These are phyloP conservation scores for Xylaria cubensis DNA, from an alignment of 495 filamentous ascomycete genomes.

Conservation along the genomic window DNA sequence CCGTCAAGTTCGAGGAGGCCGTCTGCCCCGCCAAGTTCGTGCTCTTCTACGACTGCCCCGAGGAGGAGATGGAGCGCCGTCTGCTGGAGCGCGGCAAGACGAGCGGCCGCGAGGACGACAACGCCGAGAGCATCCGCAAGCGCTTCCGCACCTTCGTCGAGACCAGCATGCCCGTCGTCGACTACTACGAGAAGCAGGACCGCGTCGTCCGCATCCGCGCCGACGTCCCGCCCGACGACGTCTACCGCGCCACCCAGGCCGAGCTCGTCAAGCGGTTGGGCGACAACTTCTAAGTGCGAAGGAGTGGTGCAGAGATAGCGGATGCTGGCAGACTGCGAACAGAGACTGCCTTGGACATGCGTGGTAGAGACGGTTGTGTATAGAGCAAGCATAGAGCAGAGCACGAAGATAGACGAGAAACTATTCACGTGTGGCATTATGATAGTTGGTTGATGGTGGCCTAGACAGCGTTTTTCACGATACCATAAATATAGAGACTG, in stretches of 20 bases:
- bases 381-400: conserved; percentile 11
- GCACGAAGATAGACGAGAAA: conserved; percentile 9
- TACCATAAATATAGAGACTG: conserved; percentile 15
- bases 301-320: not conserved
- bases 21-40: conserved; percentile 84
- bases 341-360: conserved; percentile 1
- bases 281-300: conserved; percentile 26
- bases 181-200: conserved; percentile 76
- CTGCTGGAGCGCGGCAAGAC: conserved; percentile 91
- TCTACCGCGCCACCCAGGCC: conserved; percentile 71
- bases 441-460: conserved; percentile 8
- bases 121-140: conserved; percentile 94
- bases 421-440: conserved; percentile 23
- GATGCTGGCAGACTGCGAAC: not conserved
- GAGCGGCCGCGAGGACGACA: conserved; percentile 88
- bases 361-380: not conserved
- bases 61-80: conserved; percentile 82
- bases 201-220: conserved; percentile 82
- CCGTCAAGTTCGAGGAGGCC: conserved; percentile 85
- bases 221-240: conserved; percentile 69
- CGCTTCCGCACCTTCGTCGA: conserved; percentile 91
- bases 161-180: conserved; percentile 95
- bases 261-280: conserved; percentile 46
- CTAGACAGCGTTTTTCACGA: conserved; percentile 24
- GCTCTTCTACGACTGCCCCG: conserved; percentile 90